These are phyloP conservation scores for Hypoxylon lienhwacheense DNA, from an alignment of 495 filamentous ascomycete genomes.

Conservation along the genomic window DNA sequence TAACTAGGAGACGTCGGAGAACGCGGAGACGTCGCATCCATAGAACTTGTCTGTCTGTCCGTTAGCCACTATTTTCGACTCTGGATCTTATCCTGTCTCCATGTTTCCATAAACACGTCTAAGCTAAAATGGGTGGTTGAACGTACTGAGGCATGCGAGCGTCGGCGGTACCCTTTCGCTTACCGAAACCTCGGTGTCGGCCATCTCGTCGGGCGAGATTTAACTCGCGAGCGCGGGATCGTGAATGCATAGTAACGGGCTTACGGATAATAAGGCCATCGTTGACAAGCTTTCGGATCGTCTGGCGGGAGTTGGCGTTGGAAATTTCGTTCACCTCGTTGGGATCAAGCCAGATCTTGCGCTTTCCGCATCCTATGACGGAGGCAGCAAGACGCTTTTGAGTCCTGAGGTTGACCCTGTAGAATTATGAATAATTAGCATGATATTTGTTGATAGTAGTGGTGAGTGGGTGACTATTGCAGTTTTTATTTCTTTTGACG, in stretches of 20 bases:
- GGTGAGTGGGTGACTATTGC: conserved; percentile 3
- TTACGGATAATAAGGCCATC: conserved; percentile 99
- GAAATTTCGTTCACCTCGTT: conserved; percentile 99
- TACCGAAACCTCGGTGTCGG: conserved; percentile 97
- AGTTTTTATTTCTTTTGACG: conserved; percentile 8
- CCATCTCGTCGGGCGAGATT: conserved; percentile 87
- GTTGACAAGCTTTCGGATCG: conserved; percentile 98
- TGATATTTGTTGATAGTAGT: background rate
- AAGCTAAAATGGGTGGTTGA: background rate
- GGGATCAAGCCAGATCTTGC: conserved; percentile 99
- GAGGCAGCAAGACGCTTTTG: conserved; percentile 99
- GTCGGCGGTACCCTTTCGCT: conserved; percentile 99
- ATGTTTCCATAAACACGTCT: too few relatives aligned
- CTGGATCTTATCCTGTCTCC: background rate
- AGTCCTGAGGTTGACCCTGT: conserved; percentile 98
- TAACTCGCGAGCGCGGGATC: conserved; percentile 88
- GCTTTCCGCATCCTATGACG: conserved; percentile 96
- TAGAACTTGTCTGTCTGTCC: conserved; percentile 73
- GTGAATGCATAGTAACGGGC: conserved; percentile 99
- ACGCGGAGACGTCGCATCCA: conserved; percentile 99
- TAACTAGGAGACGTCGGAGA: conserved; percentile 96
- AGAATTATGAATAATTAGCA: conserved; percentile 42
- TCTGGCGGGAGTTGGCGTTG: conserved; percentile 99
- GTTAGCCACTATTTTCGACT: background rate
- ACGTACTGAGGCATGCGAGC: conserved; percentile 98